phyloP scores from a whole-genome alignment of 306 rosid genomes.

The Gleditsia sinensis region DNA sequence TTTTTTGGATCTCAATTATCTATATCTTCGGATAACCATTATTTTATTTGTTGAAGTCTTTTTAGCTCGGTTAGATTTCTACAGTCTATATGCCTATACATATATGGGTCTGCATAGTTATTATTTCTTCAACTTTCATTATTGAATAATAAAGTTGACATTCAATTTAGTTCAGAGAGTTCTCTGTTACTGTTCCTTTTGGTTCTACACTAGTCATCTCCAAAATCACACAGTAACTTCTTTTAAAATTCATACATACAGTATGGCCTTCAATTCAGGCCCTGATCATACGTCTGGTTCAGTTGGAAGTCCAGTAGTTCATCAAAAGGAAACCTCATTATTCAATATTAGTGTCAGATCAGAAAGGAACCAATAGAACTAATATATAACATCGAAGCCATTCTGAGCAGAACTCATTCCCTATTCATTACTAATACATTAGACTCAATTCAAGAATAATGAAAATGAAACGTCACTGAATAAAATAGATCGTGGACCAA shows the following conservation, averaged over 20 bases:
- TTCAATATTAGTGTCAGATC: constrained; percentile 16
- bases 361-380: constrained; percentile 23
- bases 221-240: constrained; percentile 21
- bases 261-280: constrained; percentile 7
- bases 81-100: too few relatives aligned
- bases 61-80: too few relatives aligned
- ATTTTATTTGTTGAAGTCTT: too few relatives aligned
- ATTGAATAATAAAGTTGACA: too few relatives aligned
- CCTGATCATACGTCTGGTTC: background rate
- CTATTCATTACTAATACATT: background rate
- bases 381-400: background rate
- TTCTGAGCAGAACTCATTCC: background rate
- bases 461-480: background rate
- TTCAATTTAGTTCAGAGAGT: too few relatives aligned
- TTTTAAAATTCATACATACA: background rate
- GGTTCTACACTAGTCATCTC: too few relatives aligned
- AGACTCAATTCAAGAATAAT: background rate
- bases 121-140: too few relatives aligned
- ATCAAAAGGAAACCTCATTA: background rate
- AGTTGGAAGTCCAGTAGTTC: constrained; percentile 1
- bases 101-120: too few relatives aligned
- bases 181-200: too few relatives aligned
- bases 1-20: too few relatives aligned
- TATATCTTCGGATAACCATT: too few relatives aligned
- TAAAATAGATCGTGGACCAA: background rate